Evolutionary conservation across 495 filamentous ascomycete species (phyloP).

Genomic region (Neurospora tetrasperma): DNA sequence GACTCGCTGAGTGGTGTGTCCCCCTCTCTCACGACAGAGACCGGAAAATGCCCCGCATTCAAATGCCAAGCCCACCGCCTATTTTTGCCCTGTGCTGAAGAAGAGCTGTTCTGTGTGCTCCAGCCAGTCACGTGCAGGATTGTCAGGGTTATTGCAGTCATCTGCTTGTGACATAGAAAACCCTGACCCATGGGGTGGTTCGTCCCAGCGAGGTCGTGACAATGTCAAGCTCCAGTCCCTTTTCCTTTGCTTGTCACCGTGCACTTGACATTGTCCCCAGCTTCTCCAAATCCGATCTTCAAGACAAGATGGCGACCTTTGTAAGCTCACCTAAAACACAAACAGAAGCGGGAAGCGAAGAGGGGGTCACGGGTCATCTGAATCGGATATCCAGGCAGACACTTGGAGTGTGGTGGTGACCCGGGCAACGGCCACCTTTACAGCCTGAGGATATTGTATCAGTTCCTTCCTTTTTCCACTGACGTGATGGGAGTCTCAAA

Average conservation of each 20-base stretch:
- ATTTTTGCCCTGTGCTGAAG: conserved; percentile 12
- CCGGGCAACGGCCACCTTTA: neutral
- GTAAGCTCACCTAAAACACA: neutral
- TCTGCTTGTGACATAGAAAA: neutral
- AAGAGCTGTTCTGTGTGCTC: conserved; percentile 15
- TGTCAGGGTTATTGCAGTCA: neutral
- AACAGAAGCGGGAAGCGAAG: neutral
- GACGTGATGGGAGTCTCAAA: neutral
- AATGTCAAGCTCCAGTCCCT: neutral
- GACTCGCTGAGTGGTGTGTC: conserved; percentile 4
- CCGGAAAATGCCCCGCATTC: conserved; percentile 16
- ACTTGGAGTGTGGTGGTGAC: neutral
- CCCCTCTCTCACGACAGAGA: conserved; percentile 5
- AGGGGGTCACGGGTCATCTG: neutral
- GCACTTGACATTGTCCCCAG: neutral
- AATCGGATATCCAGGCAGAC: neutral
- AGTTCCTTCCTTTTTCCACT: neutral
- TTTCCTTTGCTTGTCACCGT: too few relatives aligned
- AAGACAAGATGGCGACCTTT: neutral
- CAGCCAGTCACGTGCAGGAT: conserved; percentile 14
- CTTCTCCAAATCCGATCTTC: neutral
- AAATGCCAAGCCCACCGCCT: conserved; percentile 12
- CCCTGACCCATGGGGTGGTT: neutral
- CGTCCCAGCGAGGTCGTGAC: neutral
- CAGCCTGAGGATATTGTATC: neutral